A percentile compares a stretch with the other conserved stretches of the same genome.
These are phyloP conservation scores for Cryomyces minteri DNA, from an alignment of 495 filamentous ascomycete genomes.

Conservation along the genomic window DNA sequence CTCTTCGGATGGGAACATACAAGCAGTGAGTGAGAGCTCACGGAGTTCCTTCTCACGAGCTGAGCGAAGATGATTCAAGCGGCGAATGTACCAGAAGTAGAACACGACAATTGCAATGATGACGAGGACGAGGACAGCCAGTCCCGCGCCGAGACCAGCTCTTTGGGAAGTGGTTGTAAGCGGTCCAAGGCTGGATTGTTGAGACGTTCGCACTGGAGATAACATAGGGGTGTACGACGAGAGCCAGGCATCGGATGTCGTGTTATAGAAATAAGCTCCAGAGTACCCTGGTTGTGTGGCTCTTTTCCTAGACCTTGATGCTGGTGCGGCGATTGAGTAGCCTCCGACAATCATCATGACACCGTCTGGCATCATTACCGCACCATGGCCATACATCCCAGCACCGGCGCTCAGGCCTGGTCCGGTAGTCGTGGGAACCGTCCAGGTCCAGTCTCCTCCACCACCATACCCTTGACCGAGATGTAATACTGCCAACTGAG, in stretches of 20 bases:
- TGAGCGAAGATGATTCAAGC: conserved; percentile 27
- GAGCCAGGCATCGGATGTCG: conserved; percentile 54
- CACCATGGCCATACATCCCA: conserved; percentile 75
- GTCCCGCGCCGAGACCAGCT: conserved; percentile 52
- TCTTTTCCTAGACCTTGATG: conserved; percentile 20
- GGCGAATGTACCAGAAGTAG: conserved; percentile 39
- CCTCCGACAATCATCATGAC: conserved; percentile 85
- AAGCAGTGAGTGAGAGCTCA: conserved; percentile 30
- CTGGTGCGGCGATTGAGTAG: conserved; percentile 40
- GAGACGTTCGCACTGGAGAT: conserved; percentile 25
- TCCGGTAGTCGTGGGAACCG: conserved; percentile 29
- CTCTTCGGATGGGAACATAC: conserved; percentile 7
- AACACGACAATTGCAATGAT: conserved; percentile 29
- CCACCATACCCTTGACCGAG: conserved; percentile 54
- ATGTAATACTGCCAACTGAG: conserved; percentile 60
- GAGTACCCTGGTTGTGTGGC: conserved; percentile 18
- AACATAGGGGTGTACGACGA: conserved; percentile 33
- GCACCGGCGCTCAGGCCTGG: conserved; percentile 26
- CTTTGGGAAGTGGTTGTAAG: conserved; percentile 27
- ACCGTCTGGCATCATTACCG: conserved; percentile 63
- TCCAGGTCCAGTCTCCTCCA: conserved; percentile 52
- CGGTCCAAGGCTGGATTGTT: conserved; percentile 4
- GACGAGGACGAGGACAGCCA: conserved; percentile 36
- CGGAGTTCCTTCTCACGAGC: conserved; percentile 33
- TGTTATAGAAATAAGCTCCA: conserved; percentile 53